A percentile compares a stretch with the other conserved stretches of the same genome.
Conservation (phyloP, 108 stramenopile species). For the Nannochloropsis oceanica region DNA sequence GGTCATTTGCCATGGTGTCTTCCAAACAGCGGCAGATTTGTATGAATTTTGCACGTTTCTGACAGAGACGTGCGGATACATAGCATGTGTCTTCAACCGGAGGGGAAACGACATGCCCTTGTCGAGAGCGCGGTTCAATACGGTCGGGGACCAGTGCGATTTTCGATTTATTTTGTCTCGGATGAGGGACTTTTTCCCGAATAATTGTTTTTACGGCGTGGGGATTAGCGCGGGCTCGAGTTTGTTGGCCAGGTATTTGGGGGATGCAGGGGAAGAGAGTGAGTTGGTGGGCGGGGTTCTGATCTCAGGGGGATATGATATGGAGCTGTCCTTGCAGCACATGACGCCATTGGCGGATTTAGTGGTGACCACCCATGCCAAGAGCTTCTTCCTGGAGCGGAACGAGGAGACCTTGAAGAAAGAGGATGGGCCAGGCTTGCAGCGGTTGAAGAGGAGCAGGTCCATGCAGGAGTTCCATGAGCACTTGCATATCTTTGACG, state of each 20-base stretch:
- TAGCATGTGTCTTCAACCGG: background rate
- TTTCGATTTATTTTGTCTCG: background rate
- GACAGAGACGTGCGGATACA: background rate
- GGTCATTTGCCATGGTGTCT: background rate
- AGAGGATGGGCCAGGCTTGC: background rate
- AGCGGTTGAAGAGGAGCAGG: background rate
- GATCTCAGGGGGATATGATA: background rate
- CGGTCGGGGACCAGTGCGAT: background rate
- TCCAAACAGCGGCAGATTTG: background rate
- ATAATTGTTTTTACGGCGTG: background rate
- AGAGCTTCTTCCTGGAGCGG: background rate
- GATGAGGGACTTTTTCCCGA: background rate
- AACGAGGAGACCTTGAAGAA: background rate
- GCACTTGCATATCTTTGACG: background rate
- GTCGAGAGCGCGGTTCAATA: background rate
- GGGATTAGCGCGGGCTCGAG: background rate
- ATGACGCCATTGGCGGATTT: background rate
- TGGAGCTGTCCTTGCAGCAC: background rate
- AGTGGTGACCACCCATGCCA: background rate
- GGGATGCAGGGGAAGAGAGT: background rate
- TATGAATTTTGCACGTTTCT: background rate
- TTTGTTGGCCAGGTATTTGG: background rate
- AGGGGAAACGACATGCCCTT: background rate
- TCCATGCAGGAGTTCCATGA: background rate
- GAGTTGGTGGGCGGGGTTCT: background rate